These are phyloP conservation scores for Funneliformis caledonium DNA, from an alignment of 371 early-diverging fungal species.

Conservation along the genomic window DNA sequence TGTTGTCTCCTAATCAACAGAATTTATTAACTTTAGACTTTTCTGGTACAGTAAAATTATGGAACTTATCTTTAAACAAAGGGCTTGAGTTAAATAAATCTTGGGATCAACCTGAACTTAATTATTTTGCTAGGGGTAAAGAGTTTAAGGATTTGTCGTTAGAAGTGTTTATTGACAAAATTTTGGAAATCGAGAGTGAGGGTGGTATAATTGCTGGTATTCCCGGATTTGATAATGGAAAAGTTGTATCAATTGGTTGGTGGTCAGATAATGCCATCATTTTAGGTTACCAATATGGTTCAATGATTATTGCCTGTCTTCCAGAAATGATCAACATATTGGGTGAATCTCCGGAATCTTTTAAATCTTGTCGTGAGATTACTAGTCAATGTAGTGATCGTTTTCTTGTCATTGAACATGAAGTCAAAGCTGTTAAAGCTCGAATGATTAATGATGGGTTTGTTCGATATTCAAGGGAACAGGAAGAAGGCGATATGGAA, in stretches of 20 bases:
- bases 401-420: conserved; percentile 49
- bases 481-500: conserved; percentile 48
- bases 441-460: conserved; percentile 48
- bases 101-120: conserved; percentile 48
- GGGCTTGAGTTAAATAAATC: conserved; percentile 43
- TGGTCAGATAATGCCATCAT: conserved; percentile 54
- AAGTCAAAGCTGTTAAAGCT: conserved; percentile 51
- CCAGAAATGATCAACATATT: conserved; percentile 51
- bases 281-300: conserved; percentile 53
- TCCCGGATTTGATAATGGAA: conserved; percentile 47
- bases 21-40: conserved; percentile 48
- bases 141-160: conserved; percentile 47
- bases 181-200: conserved; percentile 41
- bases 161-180: conserved; percentile 44
- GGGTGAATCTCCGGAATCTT: conserved; percentile 48
- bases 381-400: conserved; percentile 46
- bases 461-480: conserved; percentile 48
- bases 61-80: conserved; percentile 44
- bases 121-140: conserved; percentile 49
- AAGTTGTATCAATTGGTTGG: conserved; percentile 53
- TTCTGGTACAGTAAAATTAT: conserved; percentile 48
- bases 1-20: conserved; percentile 45
- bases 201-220: conserved; percentile 30
- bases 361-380: conserved; percentile 48
- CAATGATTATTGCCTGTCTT: conserved; percentile 51